A percentile compares a stretch with the other conserved stretches of the same genome.
Evolutionary conservation across 495 filamentous ascomycete species (phyloP).

Genomic region (Aspergillus panamensis): DNA sequence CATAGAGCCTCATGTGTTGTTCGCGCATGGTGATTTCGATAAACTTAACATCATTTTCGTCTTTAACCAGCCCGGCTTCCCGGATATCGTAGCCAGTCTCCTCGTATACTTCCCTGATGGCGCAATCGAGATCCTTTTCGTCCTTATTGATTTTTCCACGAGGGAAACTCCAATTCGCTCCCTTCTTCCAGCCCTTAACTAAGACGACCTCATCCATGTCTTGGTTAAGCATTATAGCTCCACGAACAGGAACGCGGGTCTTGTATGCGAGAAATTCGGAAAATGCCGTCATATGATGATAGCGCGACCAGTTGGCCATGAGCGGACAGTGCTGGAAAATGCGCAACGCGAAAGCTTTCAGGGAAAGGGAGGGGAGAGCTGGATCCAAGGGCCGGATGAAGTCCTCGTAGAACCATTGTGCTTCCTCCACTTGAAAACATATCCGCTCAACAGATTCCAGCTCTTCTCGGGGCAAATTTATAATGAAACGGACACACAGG

Average conservation of each 20-base stretch:
- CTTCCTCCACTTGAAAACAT: conserved; percentile 97
- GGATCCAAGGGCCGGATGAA: conserved; percentile 92
- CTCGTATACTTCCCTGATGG: conserved; percentile 89
- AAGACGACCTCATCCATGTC: conserved; percentile 87
- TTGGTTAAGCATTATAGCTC: conserved; percentile 87
- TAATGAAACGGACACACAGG: conserved; percentile 90
- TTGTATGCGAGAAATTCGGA: conserved; percentile 91
- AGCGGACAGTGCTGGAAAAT: conserved; percentile 93
- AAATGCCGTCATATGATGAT: conserved; percentile 75
- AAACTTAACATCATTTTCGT: conserved; percentile 65
- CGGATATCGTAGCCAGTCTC: conserved; percentile 88
- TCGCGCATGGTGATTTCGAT: conserved; percentile 87
- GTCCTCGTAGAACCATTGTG: conserved; percentile 99
- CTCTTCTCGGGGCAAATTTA: conserved; percentile 89
- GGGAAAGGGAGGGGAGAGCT: conserved; percentile 73
- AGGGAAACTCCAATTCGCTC: conserved; percentile 93
- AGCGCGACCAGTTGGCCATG: conserved; percentile 71
- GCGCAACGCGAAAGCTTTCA: conserved; percentile 76
- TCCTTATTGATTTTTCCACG: conserved; percentile 96
- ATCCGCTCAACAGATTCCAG: conserved; percentile 86
- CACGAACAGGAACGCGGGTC: conserved; percentile 85
- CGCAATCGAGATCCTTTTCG: conserved; percentile 88
- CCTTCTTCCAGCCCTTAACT: conserved; percentile 97
- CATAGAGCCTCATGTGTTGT: conserved; percentile 87
- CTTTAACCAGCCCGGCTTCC: conserved; percentile 63